phyloP scores from a whole-genome alignment of 495 filamentous ascomycete species.

The Jackrogersella minutella region DNA sequence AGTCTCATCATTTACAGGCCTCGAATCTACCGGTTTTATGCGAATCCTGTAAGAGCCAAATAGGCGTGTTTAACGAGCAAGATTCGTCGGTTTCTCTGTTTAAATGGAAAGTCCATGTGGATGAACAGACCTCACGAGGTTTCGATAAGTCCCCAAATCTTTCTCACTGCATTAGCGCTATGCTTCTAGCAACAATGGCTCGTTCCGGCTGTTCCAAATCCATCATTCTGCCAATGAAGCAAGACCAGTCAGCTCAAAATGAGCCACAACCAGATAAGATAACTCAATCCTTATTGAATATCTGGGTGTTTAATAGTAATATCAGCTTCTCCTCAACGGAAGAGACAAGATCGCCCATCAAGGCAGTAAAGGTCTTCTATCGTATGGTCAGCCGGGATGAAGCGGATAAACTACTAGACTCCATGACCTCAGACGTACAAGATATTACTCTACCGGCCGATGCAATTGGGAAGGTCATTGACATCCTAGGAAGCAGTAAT shows the following conservation, averaged over 20 bases:
- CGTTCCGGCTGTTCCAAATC: constrained; percentile 60
- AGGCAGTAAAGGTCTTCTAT: constrained; percentile 73
- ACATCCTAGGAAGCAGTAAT: constrained; percentile 59
- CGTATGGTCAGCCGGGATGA: constrained; percentile 53
- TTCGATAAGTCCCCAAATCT: constrained; percentile 37
- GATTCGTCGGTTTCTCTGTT: constrained; percentile 47
- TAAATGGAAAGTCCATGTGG: constrained; percentile 50
- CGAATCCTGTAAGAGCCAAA: constrained; percentile 47
- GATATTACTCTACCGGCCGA: constrained; percentile 67
- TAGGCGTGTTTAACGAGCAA: constrained; percentile 64
- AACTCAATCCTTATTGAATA: constrained; percentile 46
- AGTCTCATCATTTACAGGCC: background rate
- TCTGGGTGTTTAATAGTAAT: constrained; percentile 77
- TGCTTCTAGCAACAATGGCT: constrained; percentile 55
- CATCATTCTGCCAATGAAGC: constrained; percentile 52
- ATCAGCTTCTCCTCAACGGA: constrained; percentile 66
- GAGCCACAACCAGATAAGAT: constrained; percentile 20
- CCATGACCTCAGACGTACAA: constrained; percentile 64
- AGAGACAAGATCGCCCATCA: constrained; percentile 45
- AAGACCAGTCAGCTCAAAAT: constrained; percentile 28
- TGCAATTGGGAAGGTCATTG: constrained; percentile 55
- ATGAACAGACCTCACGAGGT: constrained; percentile 23
- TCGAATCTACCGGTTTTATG: constrained; percentile 54
- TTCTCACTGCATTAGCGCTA: constrained; percentile 57
- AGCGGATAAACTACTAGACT: constrained; percentile 63